Base-by-base conservation (phyloP, 208 protist species). In the Wallacemonas rigidus region DNA sequence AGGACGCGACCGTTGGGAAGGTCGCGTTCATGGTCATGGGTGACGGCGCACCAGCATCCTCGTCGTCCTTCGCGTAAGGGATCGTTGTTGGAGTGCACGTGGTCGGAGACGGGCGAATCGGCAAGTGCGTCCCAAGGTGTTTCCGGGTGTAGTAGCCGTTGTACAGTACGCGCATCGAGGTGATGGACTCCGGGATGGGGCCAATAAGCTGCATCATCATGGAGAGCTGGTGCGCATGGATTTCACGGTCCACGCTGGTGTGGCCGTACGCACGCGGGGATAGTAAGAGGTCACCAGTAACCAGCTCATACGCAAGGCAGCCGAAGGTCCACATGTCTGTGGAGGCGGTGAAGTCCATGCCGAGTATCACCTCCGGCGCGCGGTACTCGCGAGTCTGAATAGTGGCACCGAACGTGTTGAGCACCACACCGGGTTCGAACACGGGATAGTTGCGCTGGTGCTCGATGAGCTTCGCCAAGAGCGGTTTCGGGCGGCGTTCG, bases 361-460 rank as follows among this genome's bases (percentile, higher is more conserved):
- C 94, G 17, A 97, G 81, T 26, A 98, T 67, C 41, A 97, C 89
- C 75, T 98, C 94, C 15, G 94, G 94, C 5, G 89, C 88, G 35
- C 94, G 82, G 82, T 98, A 98, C 77, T 98, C 91, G 12, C 93
- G 81, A 2, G 95, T 98, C 77, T 98, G 95, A 61, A 98, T 97
- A 43, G 90, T 79, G 3, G 81, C 84, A 3, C 92, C 92, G 51
- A 74, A 67, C 36, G 67, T 40, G 73, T 96, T 96, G 11, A 63
- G 70, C 72, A 94, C 75, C 5, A 84, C 75, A 9, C 91, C 91
- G 2, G 84, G 44, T 14, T 77, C 72, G 4, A 73, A 67, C 9
- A 92, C 87, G 50, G 79, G 75, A 67, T 92, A 93, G 47, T 92
- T 81, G 54, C 81, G 82, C 58, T 92, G 91, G 61, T 74, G 72